Evolutionary conservation across 805 yeast species (phyloP), one percentile per base, ranked within the genome.

Genomic region (Candida parachauliodes): DNA sequence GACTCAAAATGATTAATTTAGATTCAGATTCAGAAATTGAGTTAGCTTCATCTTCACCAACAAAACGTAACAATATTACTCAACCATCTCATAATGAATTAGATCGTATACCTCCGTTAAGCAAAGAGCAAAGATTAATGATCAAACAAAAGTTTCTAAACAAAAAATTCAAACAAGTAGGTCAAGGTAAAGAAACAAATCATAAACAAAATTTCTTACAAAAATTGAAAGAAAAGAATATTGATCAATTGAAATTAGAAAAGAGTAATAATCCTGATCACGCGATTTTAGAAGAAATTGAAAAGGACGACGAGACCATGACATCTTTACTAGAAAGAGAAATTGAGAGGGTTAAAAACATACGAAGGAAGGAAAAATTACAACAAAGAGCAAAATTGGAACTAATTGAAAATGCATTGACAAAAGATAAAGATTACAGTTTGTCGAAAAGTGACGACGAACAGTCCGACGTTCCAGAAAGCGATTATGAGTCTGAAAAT

Each of bases 311-410:
- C 29, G 72, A 65, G 32, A 59, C 59, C 18, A 65, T 68, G 72
- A 71, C 67, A 5, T 54, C 62, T 8, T 54, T 68, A 28, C 59
- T 77, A 46, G 76, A 75, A 45, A 63, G 73, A 40, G 80, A 75
- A 49, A 67, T 74, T 43, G 70, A 69, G 40, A 64, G 80, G 45
- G 74, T 62, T 11, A 54, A 66, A 35, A 62, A 63, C 14, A 64
- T 75, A 21, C 63, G 77, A 31, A 63, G 61, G 44, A 56, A 60
- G 39, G 77, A 72, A 43, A 65, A 61, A 45, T 37, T 61, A 16
- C 50, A 52, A 51, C 70, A 54, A 51, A 62, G 44, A 50, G 76
- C 62, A 5, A 60, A 57, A 29, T 37, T 48, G 34, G 68, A 66
- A 3, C 49, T 62, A 37, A 30, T 57, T n/a, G 50, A 50, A 6